A percentile compares a stretch with the other conserved stretches of the same genome.
phyloP scores from a whole-genome alignment of 495 filamentous ascomycete species.

The Annulohypoxylon nitens region DNA sequence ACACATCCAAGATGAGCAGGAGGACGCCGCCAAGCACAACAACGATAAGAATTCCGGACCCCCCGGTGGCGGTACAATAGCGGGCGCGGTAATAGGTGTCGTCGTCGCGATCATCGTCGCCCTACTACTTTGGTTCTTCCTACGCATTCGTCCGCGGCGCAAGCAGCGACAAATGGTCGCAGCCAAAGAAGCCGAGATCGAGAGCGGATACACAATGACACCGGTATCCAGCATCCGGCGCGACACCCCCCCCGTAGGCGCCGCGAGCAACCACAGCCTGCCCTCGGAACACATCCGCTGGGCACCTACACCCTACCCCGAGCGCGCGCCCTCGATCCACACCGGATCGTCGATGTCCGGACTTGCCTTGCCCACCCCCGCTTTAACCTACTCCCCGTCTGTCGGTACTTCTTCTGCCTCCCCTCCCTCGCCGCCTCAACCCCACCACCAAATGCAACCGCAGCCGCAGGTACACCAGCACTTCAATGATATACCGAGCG shows the following conservation, averaged over 20 bases:
- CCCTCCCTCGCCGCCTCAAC: slow-evolving; percentile 22
- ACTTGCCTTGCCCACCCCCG: slow-evolving; percentile 39
- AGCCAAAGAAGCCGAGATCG: slow-evolving; percentile 37
- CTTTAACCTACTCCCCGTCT: slow-evolving; percentile 36
- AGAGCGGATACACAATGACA: slow-evolving; percentile 23
- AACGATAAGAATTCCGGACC: not conserved
- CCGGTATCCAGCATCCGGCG: slow-evolving; percentile 13
- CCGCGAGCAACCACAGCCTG: slow-evolving; percentile 1
- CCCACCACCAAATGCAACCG: not conserved
- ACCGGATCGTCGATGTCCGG: slow-evolving; percentile 42
- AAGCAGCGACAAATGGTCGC: slow-evolving; percentile 21
- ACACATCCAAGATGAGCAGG: not conserved
- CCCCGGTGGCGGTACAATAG: slow-evolving; percentile 22
- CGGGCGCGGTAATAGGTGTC: slow-evolving; percentile 31
- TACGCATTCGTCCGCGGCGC: slow-evolving; percentile 38
- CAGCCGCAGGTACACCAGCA: not conserved
- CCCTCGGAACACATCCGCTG: slow-evolving; percentile 28
- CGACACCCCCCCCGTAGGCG: not conserved
- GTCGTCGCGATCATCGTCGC: slow-evolving; percentile 24
- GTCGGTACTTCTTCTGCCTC: slow-evolving; percentile 16
- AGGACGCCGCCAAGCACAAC: slow-evolving; percentile 12
- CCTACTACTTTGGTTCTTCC: slow-evolving; percentile 35
- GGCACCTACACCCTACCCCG: slow-evolving; percentile 33
- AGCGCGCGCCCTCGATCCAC: slow-evolving; percentile 24
- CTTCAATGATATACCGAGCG: not conserved